phyloP scores from a whole-genome alignment of 371 early-diverging fungal genomes.

The Circinella umbellata region DNA sequence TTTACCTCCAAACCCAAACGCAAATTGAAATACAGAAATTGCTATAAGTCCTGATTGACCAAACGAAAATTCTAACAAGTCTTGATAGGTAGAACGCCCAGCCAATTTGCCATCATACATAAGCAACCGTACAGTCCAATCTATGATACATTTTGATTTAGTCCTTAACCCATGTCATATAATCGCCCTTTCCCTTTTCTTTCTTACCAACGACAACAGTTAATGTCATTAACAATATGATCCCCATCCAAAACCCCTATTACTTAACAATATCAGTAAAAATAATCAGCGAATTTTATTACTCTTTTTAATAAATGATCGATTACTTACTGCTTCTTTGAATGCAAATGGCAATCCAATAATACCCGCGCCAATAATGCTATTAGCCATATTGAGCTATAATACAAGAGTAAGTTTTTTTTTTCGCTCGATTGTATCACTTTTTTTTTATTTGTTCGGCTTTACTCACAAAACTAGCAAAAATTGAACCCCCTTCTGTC shows the following conservation, averaged over 20 bases:
- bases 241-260: slow-evolving; percentile 66
- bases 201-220: slow-evolving; percentile 66
- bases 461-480: slow-evolving; percentile 50
- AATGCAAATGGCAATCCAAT: slow-evolving; percentile 68
- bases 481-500: slow-evolving; percentile 49
- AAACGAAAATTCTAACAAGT: slow-evolving; percentile 74
- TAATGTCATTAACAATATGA: slow-evolving; percentile 62
- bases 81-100: slow-evolving; percentile 77
- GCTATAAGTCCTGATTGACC: slow-evolving; percentile 71
- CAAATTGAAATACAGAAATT: slow-evolving; percentile 79
- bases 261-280: not conserved
- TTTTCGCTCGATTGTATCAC: not conserved
- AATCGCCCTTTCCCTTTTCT: too few relatives aligned
- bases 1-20: slow-evolving; percentile 83
- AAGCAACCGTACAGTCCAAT: slow-evolving; percentile 78
- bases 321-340: slow-evolving; percentile 53
- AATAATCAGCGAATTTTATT: not conserved
- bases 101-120: slow-evolving; percentile 72
- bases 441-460: slow-evolving; percentile 1
- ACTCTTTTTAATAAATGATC: too few relatives aligned
- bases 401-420: not conserved
- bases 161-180: not conserved
- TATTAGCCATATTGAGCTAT: slow-evolving; percentile 77
- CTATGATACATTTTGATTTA: slow-evolving; percentile 28
- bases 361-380: slow-evolving; percentile 79